Percentiles rank a stretch among this genome's conserved stretches.
Evolutionary conservation across 257 asterid species (phyloP).

Genomic region (Lycium ferocissimum): DNA sequence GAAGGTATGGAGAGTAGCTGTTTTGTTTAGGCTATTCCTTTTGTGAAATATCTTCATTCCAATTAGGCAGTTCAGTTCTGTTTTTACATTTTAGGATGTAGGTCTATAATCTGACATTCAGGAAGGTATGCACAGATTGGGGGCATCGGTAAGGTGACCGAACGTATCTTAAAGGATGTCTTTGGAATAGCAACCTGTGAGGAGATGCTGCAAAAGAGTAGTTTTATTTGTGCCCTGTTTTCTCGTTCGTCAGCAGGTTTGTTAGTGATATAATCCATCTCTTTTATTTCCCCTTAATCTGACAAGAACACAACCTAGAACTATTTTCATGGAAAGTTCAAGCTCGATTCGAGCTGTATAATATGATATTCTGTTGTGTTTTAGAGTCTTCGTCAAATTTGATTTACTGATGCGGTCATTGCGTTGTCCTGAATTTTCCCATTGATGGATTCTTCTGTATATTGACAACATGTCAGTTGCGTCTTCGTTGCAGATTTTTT

Average conservation of each 20-base stretch:
- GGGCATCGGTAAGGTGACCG: slow-evolving; percentile 97
- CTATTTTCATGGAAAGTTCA: slow-evolving; percentile 3
- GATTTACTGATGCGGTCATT: slow-evolving; percentile 3
- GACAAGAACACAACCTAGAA: neutral
- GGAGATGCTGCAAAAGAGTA: slow-evolving; percentile 81
- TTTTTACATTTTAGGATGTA: slow-evolving; percentile 5
- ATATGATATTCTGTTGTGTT: slow-evolving; percentile 1
- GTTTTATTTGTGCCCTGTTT: slow-evolving; percentile 78
- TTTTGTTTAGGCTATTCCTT: slow-evolving; percentile 25
- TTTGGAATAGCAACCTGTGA: slow-evolving; percentile 82
- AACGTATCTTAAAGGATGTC: slow-evolving; percentile 74
- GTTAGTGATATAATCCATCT: slow-evolving; percentile 27
- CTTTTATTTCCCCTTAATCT: slow-evolving; percentile 24
- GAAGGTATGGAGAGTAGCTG: slow-evolving; percentile 62
- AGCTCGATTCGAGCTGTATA: slow-evolving; percentile 4
- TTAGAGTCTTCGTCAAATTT: neutral
- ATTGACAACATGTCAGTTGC: slow-evolving; percentile 19
- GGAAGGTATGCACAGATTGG: slow-evolving; percentile 68
- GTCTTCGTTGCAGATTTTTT: slow-evolving; percentile 74
- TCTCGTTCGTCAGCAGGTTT: slow-evolving; percentile 93
- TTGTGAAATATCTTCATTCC: neutral
- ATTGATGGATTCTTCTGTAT: neutral
- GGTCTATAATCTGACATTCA: slow-evolving; percentile 25
- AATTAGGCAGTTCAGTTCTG: slow-evolving; percentile 17
- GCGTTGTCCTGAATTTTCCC: neutral